phyloP scores from a whole-genome alignment of 805 yeast species.

The Saccharomycopsis capsularis region DNA sequence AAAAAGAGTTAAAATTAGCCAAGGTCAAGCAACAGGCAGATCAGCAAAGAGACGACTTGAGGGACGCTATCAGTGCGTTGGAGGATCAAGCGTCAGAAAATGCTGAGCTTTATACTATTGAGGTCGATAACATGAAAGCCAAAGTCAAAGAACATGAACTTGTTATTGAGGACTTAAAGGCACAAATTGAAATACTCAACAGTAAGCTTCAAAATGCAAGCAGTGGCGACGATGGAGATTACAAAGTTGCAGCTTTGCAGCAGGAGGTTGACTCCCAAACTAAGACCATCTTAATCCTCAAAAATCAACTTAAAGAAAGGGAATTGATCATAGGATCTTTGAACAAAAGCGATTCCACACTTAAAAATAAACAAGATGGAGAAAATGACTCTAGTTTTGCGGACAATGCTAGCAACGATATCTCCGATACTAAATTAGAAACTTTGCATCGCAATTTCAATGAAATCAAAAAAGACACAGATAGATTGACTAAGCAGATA shows the following conservation, averaged over 20 bases:
- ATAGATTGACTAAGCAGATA: slow-evolving; percentile 2
- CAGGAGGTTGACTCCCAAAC: background rate
- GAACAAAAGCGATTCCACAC: background rate
- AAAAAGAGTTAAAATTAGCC: slow-evolving; percentile 41
- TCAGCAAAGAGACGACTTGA: slow-evolving; percentile 49
- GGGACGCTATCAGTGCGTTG: slow-evolving; percentile 50
- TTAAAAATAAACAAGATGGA: background rate
- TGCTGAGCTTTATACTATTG: slow-evolving; percentile 41
- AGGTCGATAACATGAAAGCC: slow-evolving; percentile 31
- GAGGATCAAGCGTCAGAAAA: slow-evolving; percentile 50
- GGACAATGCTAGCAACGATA: background rate
- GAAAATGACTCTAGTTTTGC: background rate
- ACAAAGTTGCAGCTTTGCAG: background rate
- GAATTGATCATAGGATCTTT: background rate
- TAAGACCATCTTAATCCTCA: background rate
- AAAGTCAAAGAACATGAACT: slow-evolving; percentile 1
- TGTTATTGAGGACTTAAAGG: slow-evolving; percentile 1
- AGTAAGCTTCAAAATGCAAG: background rate
- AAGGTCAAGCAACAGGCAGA: slow-evolving; percentile 44
- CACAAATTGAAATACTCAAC: background rate
- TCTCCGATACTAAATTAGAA: background rate
- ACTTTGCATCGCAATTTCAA: slow-evolving; percentile 4
- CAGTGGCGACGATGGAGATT: background rate
- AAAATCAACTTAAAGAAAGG: slow-evolving; percentile 1
- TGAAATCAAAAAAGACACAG: background rate